Evolutionary conservation across 106 monocot genomes (phyloP), one percentile per base, ranked within the genome.

Genomic region (Triglochin maritima): DNA sequence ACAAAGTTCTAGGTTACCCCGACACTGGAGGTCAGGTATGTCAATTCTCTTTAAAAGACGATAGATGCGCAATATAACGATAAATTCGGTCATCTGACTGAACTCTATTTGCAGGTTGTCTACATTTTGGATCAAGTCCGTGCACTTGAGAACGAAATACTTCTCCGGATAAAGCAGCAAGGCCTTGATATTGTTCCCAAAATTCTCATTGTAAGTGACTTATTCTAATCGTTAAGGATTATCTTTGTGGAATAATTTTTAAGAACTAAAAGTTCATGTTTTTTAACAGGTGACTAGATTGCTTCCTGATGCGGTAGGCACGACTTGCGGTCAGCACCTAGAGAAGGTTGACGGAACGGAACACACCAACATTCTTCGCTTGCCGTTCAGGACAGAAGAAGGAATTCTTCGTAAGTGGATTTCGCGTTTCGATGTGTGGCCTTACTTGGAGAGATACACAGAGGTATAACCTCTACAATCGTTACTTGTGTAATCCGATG

Each of bases 101-200:
- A 13, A 13, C n/a, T 7, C 16, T 77, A 49, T n/a, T n/a, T n/a
- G n/a, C 66, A 94, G 94, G 71, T 96, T 79, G 95, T 96, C 14
- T 96, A 96, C 69, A 96, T 96, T 63, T 80, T 96, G 85, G 95
- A 96, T 78, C 95, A 96, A 88, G 95, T 96, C 54, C 87, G 95
- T 3, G 95, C 95, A 7, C 51, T 96, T 71, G 95, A 96, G 74
- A 76, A 55, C 42, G 86, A 89, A 73, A 86, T 94, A 89, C 84
- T 94, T 41, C 74, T 86, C 15, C 84, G 86, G 47, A 86, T 89
- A 10, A 87, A 94, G 86, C 84, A 79, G 69, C 94, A 94, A 67
- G 89, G 94, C 4, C 89, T 94, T 63, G 65, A 89, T 57, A 87
- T 84, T 55, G 83, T 74, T 48, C 92, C 92, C 59, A 72, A 77